Evolutionary conservation across 2,329 filamentous ascomycete species (phyloP).

Genomic region (Paracoccidioides brasiliensis): DNA sequence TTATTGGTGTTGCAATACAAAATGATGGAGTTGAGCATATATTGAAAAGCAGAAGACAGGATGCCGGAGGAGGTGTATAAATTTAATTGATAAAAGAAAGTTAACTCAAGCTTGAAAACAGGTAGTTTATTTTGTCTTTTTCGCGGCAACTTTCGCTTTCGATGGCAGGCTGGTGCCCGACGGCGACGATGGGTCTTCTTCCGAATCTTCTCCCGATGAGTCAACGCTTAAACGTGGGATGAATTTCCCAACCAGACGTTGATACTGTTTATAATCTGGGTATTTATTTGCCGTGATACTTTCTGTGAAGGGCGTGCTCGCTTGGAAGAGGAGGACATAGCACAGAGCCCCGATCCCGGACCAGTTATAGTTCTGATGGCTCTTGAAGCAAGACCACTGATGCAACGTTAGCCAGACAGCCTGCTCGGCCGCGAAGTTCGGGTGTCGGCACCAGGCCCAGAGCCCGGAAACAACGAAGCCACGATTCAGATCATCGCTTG

Average conservation of each 20-base stretch:
- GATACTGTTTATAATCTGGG: slow-evolving; percentile 73
- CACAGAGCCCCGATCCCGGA: slow-evolving; percentile 54
- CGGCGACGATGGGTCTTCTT: neutral
- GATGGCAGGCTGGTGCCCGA: slow-evolving; percentile 13
- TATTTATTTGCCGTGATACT: slow-evolving; percentile 70
- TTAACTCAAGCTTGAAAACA: neutral
- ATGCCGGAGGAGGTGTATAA: neutral
- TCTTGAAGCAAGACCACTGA: slow-evolving; percentile 70
- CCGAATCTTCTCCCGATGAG: slow-evolving; percentile 13
- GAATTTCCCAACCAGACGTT: slow-evolving; percentile 70
- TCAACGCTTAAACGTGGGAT: slow-evolving; percentile 44
- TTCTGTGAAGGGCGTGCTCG: slow-evolving; percentile 80
- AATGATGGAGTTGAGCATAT: neutral
- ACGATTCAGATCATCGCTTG: slow-evolving; percentile 66
- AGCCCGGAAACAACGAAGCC: slow-evolving; percentile 77
- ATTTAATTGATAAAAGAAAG: neutral
- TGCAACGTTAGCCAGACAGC: slow-evolving; percentile 79
- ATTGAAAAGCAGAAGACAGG: neutral
- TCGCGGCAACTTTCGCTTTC: neutral
- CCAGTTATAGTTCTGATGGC: slow-evolving; percentile 64
- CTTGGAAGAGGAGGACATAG: slow-evolving; percentile 74
- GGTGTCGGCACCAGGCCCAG: slow-evolving; percentile 80
- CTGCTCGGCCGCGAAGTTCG: slow-evolving; percentile 91
- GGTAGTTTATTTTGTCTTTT: neutral
- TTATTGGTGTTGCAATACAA: neutral